These are phyloP conservation scores for Mycocentrospora acerina DNA, from an alignment of 2,329 filamentous ascomycete species.

Conservation along the genomic window DNA sequence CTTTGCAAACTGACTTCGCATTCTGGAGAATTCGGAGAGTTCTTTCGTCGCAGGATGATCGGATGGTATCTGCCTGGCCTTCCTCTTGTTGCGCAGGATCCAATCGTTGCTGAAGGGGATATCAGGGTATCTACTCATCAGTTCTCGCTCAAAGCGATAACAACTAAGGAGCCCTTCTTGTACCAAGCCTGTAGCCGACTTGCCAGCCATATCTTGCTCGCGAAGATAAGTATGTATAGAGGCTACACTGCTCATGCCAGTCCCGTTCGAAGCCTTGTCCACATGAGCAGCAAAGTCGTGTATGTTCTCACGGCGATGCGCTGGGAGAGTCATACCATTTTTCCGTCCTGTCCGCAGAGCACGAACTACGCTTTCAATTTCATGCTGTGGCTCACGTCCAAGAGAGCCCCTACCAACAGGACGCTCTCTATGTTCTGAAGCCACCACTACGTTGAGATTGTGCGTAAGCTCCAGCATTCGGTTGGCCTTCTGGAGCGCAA, in stretches of 20 bases:
- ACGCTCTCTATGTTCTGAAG: constrained; percentile 10
- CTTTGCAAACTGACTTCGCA: constrained; percentile 3
- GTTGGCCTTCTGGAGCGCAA: constrained; percentile 57
- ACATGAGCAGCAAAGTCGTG: constrained; percentile 32
- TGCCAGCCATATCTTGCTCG: constrained; percentile 21
- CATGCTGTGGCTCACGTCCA: constrained; percentile 31
- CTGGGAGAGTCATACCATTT: constrained; percentile 25
- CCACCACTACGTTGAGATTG: constrained; percentile 51
- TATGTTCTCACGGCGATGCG: constrained; percentile 26
- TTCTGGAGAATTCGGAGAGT: constrained; percentile 1
- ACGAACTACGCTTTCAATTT: constrained; percentile 28
- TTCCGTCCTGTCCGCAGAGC: constrained; percentile 23
- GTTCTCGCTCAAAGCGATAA: constrained; percentile 2
- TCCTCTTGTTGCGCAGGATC: neutral
- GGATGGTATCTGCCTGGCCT: neutral
- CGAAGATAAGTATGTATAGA: constrained; percentile 24
- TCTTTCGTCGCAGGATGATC: constrained; percentile 10
- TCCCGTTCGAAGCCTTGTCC: constrained; percentile 16
- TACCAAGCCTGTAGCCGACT: constrained; percentile 20
- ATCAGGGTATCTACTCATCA: constrained; percentile 17
- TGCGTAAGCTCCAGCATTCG: constrained; percentile 63
- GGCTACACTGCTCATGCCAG: constrained; percentile 10
- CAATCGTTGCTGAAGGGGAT: constrained; percentile 1
- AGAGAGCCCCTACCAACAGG: constrained; percentile 11
- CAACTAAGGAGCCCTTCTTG: constrained; percentile 8